Evolutionary conservation across 768 basidiomycete genomes (phyloP), one percentile per base, ranked within the genome.

Genomic region (Pluteus cervinus): DNA sequence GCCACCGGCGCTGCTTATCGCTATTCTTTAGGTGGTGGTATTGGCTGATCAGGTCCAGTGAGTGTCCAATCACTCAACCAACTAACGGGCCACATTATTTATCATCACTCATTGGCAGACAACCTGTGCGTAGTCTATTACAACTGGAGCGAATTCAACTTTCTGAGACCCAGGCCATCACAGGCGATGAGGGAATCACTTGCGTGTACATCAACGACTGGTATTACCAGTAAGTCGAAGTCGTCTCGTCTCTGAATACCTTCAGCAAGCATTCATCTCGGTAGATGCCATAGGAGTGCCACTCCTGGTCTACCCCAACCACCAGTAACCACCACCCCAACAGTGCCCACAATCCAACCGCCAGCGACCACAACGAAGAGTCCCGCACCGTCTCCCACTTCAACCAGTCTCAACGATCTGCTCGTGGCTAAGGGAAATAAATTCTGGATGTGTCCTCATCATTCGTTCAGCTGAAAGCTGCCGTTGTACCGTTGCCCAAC

Each of bases 371-470:
- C 47, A 11, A 36, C 44, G 15, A 39, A 28, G 11, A 12, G 22
- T 11, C 16, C 24, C 21, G 31, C 29, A n/a, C 24, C 44, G 37
- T 20, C 49, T 18, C 23, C 48, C 15, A 36, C 42, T 15, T 21
- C 40, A 15, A 43, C 46, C 23, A 45, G 55, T 10, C 53, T 62
- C 4, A 50, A 61, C 40, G 50, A 40, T 20, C 55, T 56, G 28
- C 55, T 61, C 37, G 46, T 50, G 21, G 49, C 52, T 17, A 57
- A 58, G 35, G 59, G 60, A 37, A 61, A 56, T 50, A 55, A 55
- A 29, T 62, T 60, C 56, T 62, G 58, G 57, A 58, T 59, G 35
- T 5, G 44, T 35, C 12, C 3, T 6, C 7, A 10, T 37, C 17
- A 30, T 24, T 30, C n/a, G 9, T 36, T 11, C 20, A 37, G 23